Percentiles rank a stretch among this genome's conserved stretches.
phyloP scores from a whole-genome alignment of 306 rosid species.

The Sophora flavescens region DNA sequence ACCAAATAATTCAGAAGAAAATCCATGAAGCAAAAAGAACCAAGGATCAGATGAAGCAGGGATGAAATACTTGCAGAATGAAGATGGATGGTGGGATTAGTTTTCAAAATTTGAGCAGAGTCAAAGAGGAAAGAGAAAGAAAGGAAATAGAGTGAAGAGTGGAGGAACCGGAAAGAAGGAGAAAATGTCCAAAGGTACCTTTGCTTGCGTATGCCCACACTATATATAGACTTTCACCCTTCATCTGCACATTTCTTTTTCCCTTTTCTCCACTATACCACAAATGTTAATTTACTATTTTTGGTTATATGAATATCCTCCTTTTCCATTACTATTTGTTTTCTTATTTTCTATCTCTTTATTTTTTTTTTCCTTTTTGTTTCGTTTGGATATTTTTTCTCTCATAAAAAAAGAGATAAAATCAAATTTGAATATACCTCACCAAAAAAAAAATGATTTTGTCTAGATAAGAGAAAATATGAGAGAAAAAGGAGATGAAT shows the following conservation, averaged over 20 bases:
- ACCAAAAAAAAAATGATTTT: too few species aligned
- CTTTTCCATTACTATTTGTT: neutral
- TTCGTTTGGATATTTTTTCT: too few species aligned
- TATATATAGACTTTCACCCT: slow-evolving; percentile 51
- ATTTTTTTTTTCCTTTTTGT: too few species aligned
- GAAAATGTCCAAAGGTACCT: neutral
- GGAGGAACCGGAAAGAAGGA: neutral
- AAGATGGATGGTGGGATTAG: neutral
- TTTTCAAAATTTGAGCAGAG: neutral
- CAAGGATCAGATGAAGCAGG: neutral
- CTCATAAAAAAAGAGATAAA: too few species aligned
- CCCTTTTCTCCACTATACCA: neutral
- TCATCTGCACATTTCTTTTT: neutral
- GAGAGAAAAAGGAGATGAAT: too few species aligned
- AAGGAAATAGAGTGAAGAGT: neutral
- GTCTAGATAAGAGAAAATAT: too few species aligned
- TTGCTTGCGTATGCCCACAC: neutral
- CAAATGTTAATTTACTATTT: neutral
- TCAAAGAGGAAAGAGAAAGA: neutral
- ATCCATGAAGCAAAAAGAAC: too few species aligned
- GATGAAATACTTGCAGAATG: slow-evolving; percentile 45
- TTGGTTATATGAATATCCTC: too few species aligned
- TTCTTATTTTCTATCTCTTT: too few species aligned
- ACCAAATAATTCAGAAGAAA: neutral
- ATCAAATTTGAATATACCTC: too few species aligned